These are phyloP conservation scores for Colletotrichum camelliae DNA, from an alignment of 2,329 filamentous ascomycete genomes.

Conservation along the genomic window DNA sequence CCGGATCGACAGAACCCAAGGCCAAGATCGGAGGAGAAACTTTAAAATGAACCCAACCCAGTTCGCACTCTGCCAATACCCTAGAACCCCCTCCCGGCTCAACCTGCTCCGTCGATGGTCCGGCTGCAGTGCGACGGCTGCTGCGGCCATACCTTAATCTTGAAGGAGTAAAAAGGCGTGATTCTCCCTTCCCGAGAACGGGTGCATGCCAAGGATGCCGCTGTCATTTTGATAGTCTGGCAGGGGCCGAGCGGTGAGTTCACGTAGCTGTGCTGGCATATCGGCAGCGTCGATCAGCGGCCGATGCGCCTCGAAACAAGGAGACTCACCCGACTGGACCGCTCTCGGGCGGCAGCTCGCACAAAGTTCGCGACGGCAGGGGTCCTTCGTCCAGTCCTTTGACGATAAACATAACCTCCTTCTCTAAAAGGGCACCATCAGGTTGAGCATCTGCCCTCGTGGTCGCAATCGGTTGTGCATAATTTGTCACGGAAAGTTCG, in stretches of 20 bases:
- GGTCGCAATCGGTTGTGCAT: background rate
- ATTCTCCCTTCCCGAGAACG: background rate
- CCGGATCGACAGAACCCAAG: background rate
- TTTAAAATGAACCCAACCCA: background rate
- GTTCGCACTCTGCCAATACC: background rate
- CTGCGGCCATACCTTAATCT: background rate
- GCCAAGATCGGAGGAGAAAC: background rate
- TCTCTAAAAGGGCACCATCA: background rate
- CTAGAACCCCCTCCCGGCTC: background rate
- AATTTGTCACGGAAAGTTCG: background rate
- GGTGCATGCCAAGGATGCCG: background rate
- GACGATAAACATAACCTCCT: background rate
- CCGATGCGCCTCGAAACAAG: background rate
- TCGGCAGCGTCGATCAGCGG: background rate
- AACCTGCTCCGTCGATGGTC: background rate
- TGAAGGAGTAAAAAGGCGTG: background rate
- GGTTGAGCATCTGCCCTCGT: background rate
- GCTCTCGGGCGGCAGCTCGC: background rate
- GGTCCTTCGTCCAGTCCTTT: background rate
- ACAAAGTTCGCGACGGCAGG: background rate
- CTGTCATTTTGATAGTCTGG: fast-evolving
- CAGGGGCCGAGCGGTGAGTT: background rate
- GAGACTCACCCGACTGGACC: background rate
- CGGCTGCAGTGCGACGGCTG: background rate
- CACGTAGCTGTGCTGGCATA: background rate